These are phyloP conservation scores for Fragilaria crotonensis DNA, from an alignment of 108 stramenopile genomes.

Conservation along the genomic window DNA sequence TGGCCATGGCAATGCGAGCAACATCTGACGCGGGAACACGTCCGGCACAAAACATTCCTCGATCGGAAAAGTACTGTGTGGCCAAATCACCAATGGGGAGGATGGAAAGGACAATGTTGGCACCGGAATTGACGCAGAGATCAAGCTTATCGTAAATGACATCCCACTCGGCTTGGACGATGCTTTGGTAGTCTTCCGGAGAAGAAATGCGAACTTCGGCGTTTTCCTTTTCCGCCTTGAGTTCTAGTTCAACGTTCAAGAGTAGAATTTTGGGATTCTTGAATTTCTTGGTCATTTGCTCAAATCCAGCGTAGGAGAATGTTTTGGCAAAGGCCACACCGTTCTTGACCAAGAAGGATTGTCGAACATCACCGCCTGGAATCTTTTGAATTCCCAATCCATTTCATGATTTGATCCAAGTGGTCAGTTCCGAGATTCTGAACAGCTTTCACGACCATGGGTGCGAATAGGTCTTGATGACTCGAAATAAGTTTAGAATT, in stretches of 20 bases:
- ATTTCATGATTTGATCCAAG: too few species aligned
- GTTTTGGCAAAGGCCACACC: constrained; percentile 98
- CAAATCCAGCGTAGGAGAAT: constrained; percentile 97
- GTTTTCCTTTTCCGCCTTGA: constrained; percentile 99
- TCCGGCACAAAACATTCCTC: constrained; percentile 87
- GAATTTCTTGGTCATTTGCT: constrained; percentile 83
- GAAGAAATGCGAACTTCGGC: constrained; percentile 98
- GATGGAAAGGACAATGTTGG: constrained; percentile 96
- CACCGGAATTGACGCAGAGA: constrained; percentile 45
- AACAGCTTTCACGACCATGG: constrained; percentile 98
- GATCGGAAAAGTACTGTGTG: constrained; percentile 93
- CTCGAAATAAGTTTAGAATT: constrained; percentile 94
- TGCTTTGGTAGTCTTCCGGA: constrained; percentile 91
- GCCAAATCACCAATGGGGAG: constrained; percentile 99
- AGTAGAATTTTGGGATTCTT: constrained; percentile 92
- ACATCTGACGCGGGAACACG: constrained; percentile 99
- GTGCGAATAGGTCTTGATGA: constrained; percentile 92
- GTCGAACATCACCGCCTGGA: constrained; percentile 93
- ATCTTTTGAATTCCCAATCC: constrained; percentile 98
- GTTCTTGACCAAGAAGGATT: constrained; percentile 94
- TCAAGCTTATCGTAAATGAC: not conserved
- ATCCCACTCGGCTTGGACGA: not conserved
- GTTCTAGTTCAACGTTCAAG: constrained; percentile 98
- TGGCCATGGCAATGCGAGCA: constrained; percentile 99
- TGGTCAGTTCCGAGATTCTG: too few species aligned